phyloP scores from a whole-genome alignment of 2,329 filamentous ascomycete species.

The Moelleriella libera region DNA sequence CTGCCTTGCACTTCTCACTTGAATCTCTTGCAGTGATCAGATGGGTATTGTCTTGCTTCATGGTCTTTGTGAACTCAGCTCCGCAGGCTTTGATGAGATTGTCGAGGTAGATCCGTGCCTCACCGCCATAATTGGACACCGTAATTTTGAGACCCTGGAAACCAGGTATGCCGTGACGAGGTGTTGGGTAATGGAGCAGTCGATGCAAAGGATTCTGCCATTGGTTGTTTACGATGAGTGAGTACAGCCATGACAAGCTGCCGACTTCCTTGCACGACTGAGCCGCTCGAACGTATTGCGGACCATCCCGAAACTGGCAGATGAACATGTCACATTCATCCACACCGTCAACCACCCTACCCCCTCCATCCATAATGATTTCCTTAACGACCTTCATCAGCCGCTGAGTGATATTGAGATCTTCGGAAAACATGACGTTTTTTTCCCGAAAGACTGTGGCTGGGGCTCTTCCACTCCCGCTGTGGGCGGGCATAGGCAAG shows the following conservation, averaged over 20 bases:
- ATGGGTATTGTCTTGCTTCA: conserved; percentile 93
- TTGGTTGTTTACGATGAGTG: conserved; percentile 73
- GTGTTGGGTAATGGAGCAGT: conserved; percentile 80
- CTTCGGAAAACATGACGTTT: conserved; percentile 60
- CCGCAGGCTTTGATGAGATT: conserved; percentile 77
- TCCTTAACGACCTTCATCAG: conserved; percentile 53
- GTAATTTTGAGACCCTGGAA: conserved; percentile 70
- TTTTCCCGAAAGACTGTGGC: conserved; percentile 65
- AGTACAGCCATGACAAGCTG: conserved; percentile 87
- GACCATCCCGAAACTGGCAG: conserved; percentile 73
- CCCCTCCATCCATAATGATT: conserved; percentile 60
- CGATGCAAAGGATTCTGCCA: conserved; percentile 79
- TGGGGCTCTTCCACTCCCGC: conserved; percentile 28
- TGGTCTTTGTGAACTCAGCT: conserved; percentile 82
- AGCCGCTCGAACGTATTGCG: conserved; percentile 64
- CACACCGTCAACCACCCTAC: conserved; percentile 49
- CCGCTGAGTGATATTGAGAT: conserved; percentile 56
- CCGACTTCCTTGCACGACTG: conserved; percentile 71
- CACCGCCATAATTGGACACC: conserved; percentile 90
- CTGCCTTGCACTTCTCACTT: conserved; percentile 88
- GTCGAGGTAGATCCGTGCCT: conserved; percentile 84
- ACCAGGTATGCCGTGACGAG: conserved; percentile 61
- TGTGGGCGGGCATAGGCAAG: conserved; percentile 26
- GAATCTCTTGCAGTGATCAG: conserved; percentile 79
- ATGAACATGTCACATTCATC: conserved; percentile 69